Percentiles rank a stretch among this genome's conserved stretches.
Evolutionary conservation across 139 green algal genomes (phyloP).

Genomic region (Pleodorina starrii): DNA sequence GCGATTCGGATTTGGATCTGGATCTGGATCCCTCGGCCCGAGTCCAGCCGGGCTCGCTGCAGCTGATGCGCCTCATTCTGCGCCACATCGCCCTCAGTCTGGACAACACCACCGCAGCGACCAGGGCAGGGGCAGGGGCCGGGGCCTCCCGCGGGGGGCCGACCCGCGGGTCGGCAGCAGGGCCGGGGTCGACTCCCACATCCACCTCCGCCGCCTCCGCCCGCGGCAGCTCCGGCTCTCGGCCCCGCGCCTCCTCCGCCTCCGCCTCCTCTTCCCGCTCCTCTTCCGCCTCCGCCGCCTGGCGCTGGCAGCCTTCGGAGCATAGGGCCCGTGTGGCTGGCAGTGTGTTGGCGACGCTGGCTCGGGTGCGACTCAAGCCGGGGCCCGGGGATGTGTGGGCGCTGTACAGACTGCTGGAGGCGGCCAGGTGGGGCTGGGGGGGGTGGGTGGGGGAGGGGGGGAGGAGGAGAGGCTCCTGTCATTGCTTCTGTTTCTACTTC

Average conservation of each 20-base stretch:
- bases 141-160: too few species aligned
- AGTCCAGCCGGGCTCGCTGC: not conserved
- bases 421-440: constrained; percentile 18
- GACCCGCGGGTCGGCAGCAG: not conserved
- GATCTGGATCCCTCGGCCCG: not conserved
- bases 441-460: too few species aligned
- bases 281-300: not conserved
- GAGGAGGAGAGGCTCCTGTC: too few species aligned
- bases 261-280: not conserved
- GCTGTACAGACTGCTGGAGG: constrained; percentile 11
- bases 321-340: not conserved
- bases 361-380: constrained; percentile 19
- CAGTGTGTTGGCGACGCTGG: constrained; percentile 1
- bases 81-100: not conserved
- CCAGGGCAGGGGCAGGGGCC: not conserved
- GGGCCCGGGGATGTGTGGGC: not conserved
- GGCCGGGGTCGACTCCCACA: not conserved
- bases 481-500: too few species aligned
- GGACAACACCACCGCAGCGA: not conserved
- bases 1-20: not conserved
- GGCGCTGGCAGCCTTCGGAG: not conserved
- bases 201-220: not conserved
- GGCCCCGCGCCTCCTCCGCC: not conserved
- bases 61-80: constrained; percentile 7
- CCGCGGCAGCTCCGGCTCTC: not conserved